phyloP scores from a whole-genome alignment of 768 basidiomycete species.

The Lactarius quietus region DNA sequence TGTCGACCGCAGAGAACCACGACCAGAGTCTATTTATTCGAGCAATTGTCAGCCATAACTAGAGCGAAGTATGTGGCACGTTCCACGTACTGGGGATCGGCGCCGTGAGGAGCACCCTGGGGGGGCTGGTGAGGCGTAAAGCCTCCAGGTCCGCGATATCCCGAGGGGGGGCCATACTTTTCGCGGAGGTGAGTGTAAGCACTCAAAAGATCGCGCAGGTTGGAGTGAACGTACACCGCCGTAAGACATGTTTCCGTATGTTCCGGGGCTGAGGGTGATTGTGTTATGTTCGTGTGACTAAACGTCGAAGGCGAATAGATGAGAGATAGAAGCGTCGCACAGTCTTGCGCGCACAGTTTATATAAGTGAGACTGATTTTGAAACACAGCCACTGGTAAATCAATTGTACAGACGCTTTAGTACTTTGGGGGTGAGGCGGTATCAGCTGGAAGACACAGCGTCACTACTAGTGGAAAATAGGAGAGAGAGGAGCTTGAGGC shows the following conservation, averaged over 20 bases:
- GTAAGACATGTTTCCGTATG: slow-evolving; percentile 17
- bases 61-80: too few relatives aligned
- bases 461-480: background rate
- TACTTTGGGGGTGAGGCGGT: background rate
- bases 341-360: too few relatives aligned
- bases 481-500: background rate
- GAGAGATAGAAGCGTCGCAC: background rate
- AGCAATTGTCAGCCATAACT: background rate
- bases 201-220: too few relatives aligned
- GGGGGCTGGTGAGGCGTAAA: slow-evolving; percentile 35
- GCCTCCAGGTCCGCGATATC: slow-evolving; percentile 34
- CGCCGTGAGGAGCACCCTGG: slow-evolving; percentile 59
- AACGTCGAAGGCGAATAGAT: background rate
- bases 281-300: background rate
- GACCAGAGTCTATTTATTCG: slow-evolving; percentile 53
- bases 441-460: background rate
- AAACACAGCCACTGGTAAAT: background rate
- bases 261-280: background rate
- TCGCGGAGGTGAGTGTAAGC: background rate
- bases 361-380: background rate
- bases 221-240: slow-evolving; percentile 11
- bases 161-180: background rate
- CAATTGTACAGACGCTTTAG: background rate
- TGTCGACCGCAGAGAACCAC: slow-evolving; percentile 71
- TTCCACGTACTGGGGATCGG: slow-evolving; percentile 66